A percentile compares a stretch with the other conserved stretches of the same genome.
Evolutionary conservation across 495 filamentous ascomycete species (phyloP).

Genomic region (Elasticomyces elasticus): DNA sequence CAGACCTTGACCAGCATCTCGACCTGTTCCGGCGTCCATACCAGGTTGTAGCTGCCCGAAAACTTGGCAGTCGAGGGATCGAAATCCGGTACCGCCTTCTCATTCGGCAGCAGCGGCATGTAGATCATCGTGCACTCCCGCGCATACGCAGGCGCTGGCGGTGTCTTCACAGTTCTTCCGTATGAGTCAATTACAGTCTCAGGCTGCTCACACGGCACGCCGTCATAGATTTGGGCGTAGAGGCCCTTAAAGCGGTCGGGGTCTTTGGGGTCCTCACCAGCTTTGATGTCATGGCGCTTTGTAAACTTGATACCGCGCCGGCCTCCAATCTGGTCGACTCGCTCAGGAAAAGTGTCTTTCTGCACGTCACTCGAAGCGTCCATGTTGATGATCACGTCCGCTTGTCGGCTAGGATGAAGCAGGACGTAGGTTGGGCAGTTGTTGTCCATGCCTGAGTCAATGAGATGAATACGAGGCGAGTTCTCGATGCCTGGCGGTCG

Average conservation of each 20-base stretch:
- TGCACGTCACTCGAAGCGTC: constrained; percentile 29
- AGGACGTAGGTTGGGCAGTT: constrained; percentile 28
- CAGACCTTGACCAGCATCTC: constrained; percentile 27
- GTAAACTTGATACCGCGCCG: constrained; percentile 25
- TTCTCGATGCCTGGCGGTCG: constrained; percentile 23
- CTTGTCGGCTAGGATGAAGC: constrained; percentile 22
- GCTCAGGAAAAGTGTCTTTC: constrained; percentile 27
- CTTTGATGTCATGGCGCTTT: constrained; percentile 20
- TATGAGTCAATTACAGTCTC: constrained; percentile 20
- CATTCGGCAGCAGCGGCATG: constrained; percentile 28
- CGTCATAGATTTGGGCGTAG: constrained; percentile 30
- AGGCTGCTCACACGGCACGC: constrained; percentile 14
- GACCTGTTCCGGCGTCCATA: constrained; percentile 29
- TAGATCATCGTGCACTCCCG: constrained; percentile 29
- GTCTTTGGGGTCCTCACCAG: constrained; percentile 18
- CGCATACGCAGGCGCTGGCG: constrained; percentile 16
- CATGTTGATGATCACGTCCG: constrained; percentile 30
- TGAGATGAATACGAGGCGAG: constrained; percentile 27
- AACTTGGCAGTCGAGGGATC: constrained; percentile 29
- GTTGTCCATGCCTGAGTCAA: constrained; percentile 29
- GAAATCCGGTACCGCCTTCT: constrained; percentile 25
- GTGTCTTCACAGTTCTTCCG: constrained; percentile 1
- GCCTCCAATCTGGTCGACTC: constrained; percentile 25
- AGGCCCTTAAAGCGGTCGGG: constrained; percentile 24
- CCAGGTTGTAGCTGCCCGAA: constrained; percentile 26